Conservation (phyloP, 176 grass and related monocot genomes). For the Bromus sterilis region DNA sequence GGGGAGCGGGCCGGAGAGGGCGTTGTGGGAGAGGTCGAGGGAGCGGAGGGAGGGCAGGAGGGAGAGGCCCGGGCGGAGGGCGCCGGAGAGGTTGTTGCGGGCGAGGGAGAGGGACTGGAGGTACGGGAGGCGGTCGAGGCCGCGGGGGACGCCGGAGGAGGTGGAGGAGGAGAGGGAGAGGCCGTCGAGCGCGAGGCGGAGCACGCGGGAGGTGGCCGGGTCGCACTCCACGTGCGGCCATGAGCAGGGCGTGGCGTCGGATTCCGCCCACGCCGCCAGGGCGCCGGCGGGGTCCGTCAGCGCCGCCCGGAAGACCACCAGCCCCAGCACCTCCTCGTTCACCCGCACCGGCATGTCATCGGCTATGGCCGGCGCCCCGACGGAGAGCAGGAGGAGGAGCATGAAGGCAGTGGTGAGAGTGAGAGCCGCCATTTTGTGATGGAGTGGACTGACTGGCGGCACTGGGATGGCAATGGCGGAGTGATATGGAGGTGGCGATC, state of each 20-base stretch:
- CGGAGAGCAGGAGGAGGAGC: background rate
- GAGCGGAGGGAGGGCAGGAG: constrained; percentile 53
- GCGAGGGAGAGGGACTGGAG: constrained; percentile 64
- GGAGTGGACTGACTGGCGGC: background rate
- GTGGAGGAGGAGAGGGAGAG: constrained; percentile 49
- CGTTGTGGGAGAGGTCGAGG: constrained; percentile 77
- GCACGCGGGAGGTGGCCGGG: constrained; percentile 65
- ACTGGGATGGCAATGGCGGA: background rate
- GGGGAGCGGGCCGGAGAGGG: constrained; percentile 67
- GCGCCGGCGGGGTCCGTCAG: constrained; percentile 48
- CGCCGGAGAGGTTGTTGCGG: constrained; percentile 77
- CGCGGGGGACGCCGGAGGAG: constrained; percentile 35
- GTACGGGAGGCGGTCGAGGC: constrained; percentile 64
- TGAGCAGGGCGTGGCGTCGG: constrained; percentile 63
- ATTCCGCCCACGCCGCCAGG: constrained; percentile 69
- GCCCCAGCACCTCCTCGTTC: constrained; percentile 82
- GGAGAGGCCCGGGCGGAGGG: constrained; percentile 53
- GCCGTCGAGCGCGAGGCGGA: constrained; percentile 52
- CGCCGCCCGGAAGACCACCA: constrained; percentile 72
- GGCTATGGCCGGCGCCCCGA: background rate
- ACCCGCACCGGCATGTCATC: constrained; percentile 50
- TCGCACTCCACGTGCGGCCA: constrained; percentile 85
- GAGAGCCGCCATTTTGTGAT: constrained; percentile 18
- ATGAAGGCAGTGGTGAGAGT: background rate
- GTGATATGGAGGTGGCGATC: background rate